Evolutionary conservation across 2,329 filamentous ascomycete genomes (phyloP).

Genomic region (Claviceps citrina): DNA sequence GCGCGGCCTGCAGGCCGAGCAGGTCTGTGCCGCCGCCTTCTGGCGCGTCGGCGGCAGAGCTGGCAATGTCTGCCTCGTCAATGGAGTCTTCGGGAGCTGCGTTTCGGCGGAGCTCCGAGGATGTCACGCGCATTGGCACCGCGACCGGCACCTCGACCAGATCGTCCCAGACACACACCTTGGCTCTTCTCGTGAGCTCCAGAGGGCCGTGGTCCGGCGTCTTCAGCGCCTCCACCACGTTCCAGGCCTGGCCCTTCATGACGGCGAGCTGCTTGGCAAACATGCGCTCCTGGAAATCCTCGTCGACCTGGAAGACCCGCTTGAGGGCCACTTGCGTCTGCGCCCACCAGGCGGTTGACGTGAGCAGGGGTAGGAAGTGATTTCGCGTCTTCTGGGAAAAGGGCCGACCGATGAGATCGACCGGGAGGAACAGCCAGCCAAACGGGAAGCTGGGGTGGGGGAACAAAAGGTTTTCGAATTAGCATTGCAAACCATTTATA

Average conservation of each 20-base stretch:
- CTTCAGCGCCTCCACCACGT: constrained; percentile 95
- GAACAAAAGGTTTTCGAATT: constrained; percentile 6
- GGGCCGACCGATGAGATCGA: constrained; percentile 87
- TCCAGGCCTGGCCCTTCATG: constrained; percentile 99
- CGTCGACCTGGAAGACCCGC: constrained; percentile 76
- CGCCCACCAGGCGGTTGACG: constrained; percentile 92
- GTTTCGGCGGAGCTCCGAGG: constrained; percentile 65
- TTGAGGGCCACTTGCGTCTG: constrained; percentile 81
- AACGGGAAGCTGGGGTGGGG: constrained; percentile 96
- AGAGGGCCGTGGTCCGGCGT: constrained; percentile 81
- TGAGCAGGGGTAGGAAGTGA: constrained; percentile 90
- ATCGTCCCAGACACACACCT: constrained; percentile 97
- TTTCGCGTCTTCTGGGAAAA: constrained; percentile 88
- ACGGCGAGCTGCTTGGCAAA: constrained; percentile 96
- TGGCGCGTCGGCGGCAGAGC: constrained; percentile 19
- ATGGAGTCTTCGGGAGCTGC: constrained; percentile 32
- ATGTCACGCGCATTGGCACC: constrained; percentile 73
- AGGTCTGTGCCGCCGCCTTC: constrained; percentile 45
- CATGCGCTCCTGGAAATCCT: constrained; percentile 97
- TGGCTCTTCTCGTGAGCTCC: constrained; percentile 75
- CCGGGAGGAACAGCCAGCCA: constrained; percentile 93
- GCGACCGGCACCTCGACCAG: constrained; percentile 90
- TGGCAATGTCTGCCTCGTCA: constrained; percentile 81
- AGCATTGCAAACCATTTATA: constrained; percentile 9
- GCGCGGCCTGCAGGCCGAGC: constrained; percentile 47